Evolutionary conservation across 1,139 yeast genomes (phyloP).

Genomic region (Kluyveromyces marxianus): DNA sequence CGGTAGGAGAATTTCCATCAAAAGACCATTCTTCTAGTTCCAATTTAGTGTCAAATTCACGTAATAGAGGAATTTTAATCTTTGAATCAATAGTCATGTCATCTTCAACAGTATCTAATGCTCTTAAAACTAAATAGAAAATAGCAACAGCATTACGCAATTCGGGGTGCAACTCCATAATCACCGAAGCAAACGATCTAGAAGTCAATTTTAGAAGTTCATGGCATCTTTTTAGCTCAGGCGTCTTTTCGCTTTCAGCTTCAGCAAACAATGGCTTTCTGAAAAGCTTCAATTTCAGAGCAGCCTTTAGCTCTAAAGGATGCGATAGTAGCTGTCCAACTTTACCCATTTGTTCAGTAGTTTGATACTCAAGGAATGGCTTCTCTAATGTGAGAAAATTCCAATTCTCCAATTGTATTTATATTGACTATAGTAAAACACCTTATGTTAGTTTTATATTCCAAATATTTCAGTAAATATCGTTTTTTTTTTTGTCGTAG

Average conservation of each 20-base stretch:
- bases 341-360: constrained; percentile 49
- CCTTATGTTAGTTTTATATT: too few relatives aligned
- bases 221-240: constrained; percentile 57
- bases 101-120: constrained; percentile 93
- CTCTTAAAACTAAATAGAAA: constrained; percentile 80
- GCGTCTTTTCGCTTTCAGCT: constrained; percentile 37
- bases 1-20: constrained; percentile 63
- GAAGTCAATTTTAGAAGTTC: constrained; percentile 64
- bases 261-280: constrained; percentile 52
- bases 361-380: too few relatives aligned
- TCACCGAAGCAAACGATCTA: constrained; percentile 88
- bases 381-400: too few relatives aligned
- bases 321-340: constrained; percentile 54
- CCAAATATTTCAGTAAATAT: too few relatives aligned
- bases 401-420: too few relatives aligned
- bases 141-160: constrained; percentile 73
- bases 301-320: constrained; percentile 68
- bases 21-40: constrained; percentile 71
- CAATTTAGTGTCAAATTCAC: constrained; percentile 59
- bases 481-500: too few relatives aligned
- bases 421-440: too few relatives aligned
- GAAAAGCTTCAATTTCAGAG: constrained; percentile 49
- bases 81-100: constrained; percentile 80
- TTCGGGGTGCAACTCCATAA: constrained; percentile 85
- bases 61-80: constrained; percentile 65